Conservation (phyloP, 2,329 filamentous ascomycete species). For the Aspergillus jensenii region DNA sequence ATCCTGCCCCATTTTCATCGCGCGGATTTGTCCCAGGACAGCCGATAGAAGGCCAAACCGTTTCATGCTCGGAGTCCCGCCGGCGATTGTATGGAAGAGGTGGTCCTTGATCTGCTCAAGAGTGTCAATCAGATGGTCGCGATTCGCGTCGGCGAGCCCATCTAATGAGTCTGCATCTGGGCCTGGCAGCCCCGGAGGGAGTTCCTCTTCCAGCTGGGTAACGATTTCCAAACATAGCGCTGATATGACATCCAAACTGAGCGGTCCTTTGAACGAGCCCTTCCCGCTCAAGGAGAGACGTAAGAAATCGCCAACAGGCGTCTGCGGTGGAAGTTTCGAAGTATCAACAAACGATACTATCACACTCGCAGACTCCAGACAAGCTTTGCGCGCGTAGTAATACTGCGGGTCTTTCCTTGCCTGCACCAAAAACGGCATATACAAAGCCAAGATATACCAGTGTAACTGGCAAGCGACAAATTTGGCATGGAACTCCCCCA, state of each 20-base stretch:
- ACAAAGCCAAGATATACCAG: conserved; percentile 14
- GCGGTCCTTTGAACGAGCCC: no score
- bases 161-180: conserved; percentile 7
- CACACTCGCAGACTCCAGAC: no score
- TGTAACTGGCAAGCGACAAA: conserved; percentile 15
- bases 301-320: no score
- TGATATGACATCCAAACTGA: no score
- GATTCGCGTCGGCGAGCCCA: conserved; percentile 17
- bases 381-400: no score
- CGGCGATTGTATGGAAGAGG: neutral
- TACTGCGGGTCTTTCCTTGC: conserved; percentile 14
- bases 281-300: no score
- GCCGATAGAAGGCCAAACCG: neutral
- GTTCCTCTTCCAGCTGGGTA: no score
- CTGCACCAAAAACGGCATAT: conserved; percentile 16
- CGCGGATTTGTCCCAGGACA: neutral
- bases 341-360: no score
- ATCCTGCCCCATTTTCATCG: neutral
- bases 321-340: no score
- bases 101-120: conserved; percentile 16
- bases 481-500: neutral
- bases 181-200: neutral
- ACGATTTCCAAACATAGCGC: no score
- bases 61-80: neutral
- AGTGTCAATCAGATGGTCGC: conserved; percentile 17